Base-by-base conservation (phyloP, 805 yeast genomes). In the Saccharomyces mikatae region DNA sequence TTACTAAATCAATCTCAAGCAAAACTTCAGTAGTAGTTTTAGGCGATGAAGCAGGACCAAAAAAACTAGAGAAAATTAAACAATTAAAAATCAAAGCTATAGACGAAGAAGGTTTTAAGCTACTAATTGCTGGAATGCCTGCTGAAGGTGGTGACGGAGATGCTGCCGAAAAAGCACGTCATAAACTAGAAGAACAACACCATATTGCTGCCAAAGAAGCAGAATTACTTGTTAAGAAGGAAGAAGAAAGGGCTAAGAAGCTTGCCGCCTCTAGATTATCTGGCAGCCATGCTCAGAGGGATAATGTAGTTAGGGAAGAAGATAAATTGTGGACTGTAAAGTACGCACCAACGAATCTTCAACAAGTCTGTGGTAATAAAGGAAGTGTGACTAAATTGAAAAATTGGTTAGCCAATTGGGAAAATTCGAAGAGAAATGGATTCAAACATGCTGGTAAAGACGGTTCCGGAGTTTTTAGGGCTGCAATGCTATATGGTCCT, bases 1-100 rank as follows among this genome's bases (percentile, higher is more conserved):
- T 92, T 17, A 88, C 95, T 4, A 83, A 88, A 61, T 80, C 96
- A 0, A 85, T 92, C 27, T 87, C 94, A 54, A 82, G 89, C 10
- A 88, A 86, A 63, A 94, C 99, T 0, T 80, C 89, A 26, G 76
- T 90, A 48, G 96, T 92, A 1, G 97, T 94, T 1, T 76, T 94
- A 30, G 99, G 99, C 6, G 89, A 80, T 52, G 97, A 94, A 60
- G 98, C 99, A 2, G 99, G 99, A 0, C 97, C 98, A 2, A 83
- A 89, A n/a, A 94, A 94, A 70, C 82, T 94, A 47, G 81, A 81
- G 62, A 88, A 84, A 64, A 92, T 95, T 60, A 84, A 81, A 62
- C 80, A 82, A 52, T 74, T 84, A 59, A 78, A 80, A 6, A 81
- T 89, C 53, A 91, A 91, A 70, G 89, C 95, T 46, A 85, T 92